Percentiles rank a stretch among this genome's conserved stretches.
Evolutionary conservation across 2,329 filamentous ascomycete genomes (phyloP).

Genomic region (Zalaria sp.): DNA sequence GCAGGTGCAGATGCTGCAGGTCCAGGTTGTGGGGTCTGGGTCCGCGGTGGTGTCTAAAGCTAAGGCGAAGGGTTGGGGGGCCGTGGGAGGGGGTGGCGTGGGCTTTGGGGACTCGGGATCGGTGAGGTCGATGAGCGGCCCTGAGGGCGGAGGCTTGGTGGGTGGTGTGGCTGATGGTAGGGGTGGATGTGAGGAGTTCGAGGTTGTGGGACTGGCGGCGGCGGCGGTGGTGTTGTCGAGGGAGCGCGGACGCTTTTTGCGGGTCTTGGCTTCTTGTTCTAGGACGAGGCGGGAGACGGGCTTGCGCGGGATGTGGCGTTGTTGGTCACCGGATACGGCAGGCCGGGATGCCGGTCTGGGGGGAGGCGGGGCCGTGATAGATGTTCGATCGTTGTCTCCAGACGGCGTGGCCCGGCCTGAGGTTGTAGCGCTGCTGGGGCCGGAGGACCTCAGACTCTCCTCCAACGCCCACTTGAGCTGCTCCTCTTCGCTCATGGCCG

Average conservation of each 20-base stretch:
- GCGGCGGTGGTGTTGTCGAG: background rate
- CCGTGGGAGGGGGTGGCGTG: slow-evolving; percentile 3
- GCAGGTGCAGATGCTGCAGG: slow-evolving; percentile 47
- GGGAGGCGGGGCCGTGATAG: background rate
- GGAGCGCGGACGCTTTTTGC: background rate
- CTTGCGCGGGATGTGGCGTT: too few species aligned
- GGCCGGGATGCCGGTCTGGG: too few species aligned
- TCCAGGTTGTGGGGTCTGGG: slow-evolving; percentile 31
- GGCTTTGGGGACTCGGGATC: too few species aligned
- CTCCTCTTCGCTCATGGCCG: slow-evolving; percentile 16
- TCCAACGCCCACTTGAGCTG: slow-evolving; percentile 22
- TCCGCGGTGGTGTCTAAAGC: slow-evolving; percentile 11
- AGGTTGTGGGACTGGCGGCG: too few species aligned
- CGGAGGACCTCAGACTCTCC: slow-evolving; percentile 11
- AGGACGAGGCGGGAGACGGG: background rate
- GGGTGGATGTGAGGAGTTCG: too few species aligned
- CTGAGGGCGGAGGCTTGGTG: too few species aligned
- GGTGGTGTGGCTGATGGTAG: too few species aligned
- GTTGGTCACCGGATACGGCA: too few species aligned
- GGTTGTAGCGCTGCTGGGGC: too few species aligned
- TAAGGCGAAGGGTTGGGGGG: background rate
- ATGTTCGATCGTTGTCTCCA: too few species aligned
- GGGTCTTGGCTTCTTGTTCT: background rate
- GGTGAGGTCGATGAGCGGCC: too few species aligned
- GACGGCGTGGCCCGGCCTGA: too few species aligned